phyloP scores from a whole-genome alignment of 495 filamentous ascomycete species.

The Xylaria acuta region DNA sequence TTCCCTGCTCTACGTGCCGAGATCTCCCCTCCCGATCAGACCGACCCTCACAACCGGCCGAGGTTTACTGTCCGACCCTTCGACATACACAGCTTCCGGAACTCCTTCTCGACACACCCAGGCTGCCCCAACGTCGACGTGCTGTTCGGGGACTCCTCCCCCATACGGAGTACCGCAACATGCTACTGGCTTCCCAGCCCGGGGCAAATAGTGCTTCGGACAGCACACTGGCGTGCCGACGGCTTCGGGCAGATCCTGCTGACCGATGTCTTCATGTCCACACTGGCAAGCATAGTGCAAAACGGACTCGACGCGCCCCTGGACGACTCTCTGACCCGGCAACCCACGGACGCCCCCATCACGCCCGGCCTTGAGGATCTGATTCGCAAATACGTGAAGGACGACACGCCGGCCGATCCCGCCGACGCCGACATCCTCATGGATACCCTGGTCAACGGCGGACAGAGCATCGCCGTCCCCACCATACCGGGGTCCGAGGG shows the following conservation, averaged over 20 bases:
- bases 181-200: constrained; percentile 35
- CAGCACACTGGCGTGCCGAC: constrained; percentile 40
- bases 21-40: neutral
- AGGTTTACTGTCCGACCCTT: neutral
- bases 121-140: neutral
- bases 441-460: neutral
- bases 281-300: constrained; percentile 1
- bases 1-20: constrained; percentile 11
- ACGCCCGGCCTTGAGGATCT: constrained; percentile 19
- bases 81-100: constrained; percentile 1
- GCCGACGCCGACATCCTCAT: constrained; percentile 20
- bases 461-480: constrained; percentile 27
- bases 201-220: constrained; percentile 28
- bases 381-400: neutral
- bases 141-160: constrained; percentile 29
- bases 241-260: constrained; percentile 36
- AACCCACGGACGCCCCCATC: neutral
- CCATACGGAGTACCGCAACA: constrained; percentile 31
- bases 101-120: neutral
- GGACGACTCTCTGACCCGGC: neutral
- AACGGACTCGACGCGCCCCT: neutral
- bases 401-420: neutral
- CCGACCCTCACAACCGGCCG: neutral
- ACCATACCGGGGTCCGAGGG: neutral
- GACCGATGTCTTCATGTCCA: constrained; percentile 28